These are phyloP conservation scores for Gymnopilus junonius DNA, from an alignment of 768 basidiomycete species.

Conservation along the genomic window DNA sequence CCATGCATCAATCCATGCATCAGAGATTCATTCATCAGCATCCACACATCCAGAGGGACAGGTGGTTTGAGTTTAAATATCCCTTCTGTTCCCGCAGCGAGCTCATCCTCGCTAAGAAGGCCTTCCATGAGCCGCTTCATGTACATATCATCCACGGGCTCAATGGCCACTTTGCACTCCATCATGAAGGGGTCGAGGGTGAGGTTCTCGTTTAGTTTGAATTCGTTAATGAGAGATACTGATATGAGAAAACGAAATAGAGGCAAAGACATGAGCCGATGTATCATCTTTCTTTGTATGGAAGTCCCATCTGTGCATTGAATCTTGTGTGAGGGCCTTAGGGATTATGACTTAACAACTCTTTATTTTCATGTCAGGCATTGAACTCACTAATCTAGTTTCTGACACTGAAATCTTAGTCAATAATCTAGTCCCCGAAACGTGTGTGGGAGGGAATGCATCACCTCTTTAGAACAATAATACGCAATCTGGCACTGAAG, in stretches of 20 bases:
- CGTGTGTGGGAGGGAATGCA: too few species aligned
- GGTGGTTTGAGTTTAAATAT: conserved; percentile 8
- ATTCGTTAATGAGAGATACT: background rate
- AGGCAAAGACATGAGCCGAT: background rate
- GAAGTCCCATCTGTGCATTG: background rate
- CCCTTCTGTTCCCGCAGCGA: conserved; percentile 6
- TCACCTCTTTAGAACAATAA: background rate
- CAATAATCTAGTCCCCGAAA: too few species aligned
- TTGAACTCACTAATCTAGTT: background rate
- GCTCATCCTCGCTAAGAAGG: background rate
- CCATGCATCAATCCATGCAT: too few species aligned
- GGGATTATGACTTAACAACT: background rate
- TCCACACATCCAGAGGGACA: background rate
- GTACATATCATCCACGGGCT: background rate
- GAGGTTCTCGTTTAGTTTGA: background rate
- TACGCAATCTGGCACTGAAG: background rate
- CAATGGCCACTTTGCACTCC: background rate
- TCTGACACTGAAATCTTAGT: background rate
- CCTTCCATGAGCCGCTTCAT: background rate
- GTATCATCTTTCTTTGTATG: background rate
- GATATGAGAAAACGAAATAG: background rate
- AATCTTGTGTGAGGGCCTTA: background rate
- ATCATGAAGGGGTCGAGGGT: background rate
- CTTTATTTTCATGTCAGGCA: too few species aligned
- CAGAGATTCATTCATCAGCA: background rate